phyloP scores from a whole-genome alignment of 371 early-diverging fungal species.

The Parasitella parasitica region DNA sequence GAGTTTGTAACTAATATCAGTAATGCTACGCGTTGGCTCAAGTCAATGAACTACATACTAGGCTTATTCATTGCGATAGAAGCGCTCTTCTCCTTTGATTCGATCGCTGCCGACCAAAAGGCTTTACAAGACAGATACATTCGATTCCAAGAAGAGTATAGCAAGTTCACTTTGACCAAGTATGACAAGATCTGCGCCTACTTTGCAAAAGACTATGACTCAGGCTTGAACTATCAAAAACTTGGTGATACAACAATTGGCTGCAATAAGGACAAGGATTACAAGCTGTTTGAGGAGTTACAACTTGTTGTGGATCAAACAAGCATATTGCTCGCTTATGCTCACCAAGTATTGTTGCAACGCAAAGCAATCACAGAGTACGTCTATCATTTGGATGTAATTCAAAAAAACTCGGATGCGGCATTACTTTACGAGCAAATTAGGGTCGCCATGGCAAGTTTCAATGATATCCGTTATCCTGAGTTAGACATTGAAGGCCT shows the following conservation, averaged over 20 bases:
- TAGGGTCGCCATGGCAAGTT: background rate
- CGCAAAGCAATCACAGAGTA: background rate
- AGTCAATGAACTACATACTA: background rate
- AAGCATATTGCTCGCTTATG: background rate
- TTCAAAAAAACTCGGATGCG: too few relatives aligned
- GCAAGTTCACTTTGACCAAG: background rate
- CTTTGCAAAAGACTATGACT: background rate
- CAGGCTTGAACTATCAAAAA: background rate
- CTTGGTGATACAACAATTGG: background rate
- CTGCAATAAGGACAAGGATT: background rate
- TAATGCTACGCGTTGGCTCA: background rate
- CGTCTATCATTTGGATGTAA: background rate
- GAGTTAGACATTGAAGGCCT: background rate
- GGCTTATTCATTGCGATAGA: background rate
- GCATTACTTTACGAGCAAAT: background rate
- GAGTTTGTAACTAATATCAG: background rate
- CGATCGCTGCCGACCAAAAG: background rate
- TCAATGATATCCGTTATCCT: background rate
- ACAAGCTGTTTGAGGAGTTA: background rate
- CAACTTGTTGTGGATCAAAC: background rate
- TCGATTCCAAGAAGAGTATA: background rate
- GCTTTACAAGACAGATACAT: background rate
- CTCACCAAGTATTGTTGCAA: background rate
- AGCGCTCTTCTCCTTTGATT: background rate
- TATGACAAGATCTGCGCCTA: background rate